Conservation (phyloP, 257 asterid species). For the Anisodus tanguticus region DNA sequence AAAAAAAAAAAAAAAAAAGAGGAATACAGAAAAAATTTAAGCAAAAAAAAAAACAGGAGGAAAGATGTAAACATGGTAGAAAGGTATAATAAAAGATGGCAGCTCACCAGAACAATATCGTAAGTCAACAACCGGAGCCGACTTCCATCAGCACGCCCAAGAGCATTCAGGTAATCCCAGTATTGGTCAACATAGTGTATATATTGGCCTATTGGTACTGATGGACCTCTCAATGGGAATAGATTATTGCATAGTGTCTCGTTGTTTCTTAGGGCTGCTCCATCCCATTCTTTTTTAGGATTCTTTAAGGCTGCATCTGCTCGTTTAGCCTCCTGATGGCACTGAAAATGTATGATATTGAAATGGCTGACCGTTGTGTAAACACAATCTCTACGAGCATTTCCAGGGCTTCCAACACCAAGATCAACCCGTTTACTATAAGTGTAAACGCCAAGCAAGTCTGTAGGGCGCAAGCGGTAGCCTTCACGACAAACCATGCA, state of each 20-base stretch:
- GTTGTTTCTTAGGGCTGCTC: conserved; percentile 95
- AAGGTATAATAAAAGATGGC: conserved; percentile 15
- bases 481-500: conserved; percentile 99
- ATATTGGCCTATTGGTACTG: conserved; percentile 85
- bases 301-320: conserved; percentile 88
- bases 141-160: conserved; percentile 99
- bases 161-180: conserved; percentile 93
- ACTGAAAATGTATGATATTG: conserved; percentile 97
- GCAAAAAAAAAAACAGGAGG: background rate
- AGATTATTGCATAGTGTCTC: conserved; percentile 94
- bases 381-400: conserved; percentile 93
- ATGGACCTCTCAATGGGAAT: conserved; percentile 85
- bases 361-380: conserved; percentile 98
- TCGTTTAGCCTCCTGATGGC: conserved; percentile 99
- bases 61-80: background rate
- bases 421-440: conserved; percentile 95
- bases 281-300: conserved; percentile 99
- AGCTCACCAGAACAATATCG: conserved; percentile 90
- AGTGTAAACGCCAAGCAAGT: conserved; percentile 82
- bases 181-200: conserved; percentile 88
- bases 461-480: conserved; percentile 83
- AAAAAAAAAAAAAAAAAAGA: background rate
- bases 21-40: background rate
- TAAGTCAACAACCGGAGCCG: conserved; percentile 87
- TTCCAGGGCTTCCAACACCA: conserved; percentile 85